Evolutionary conservation across 257 asterid species (phyloP).

Genomic region (Nicotiana tomentosiformis): DNA sequence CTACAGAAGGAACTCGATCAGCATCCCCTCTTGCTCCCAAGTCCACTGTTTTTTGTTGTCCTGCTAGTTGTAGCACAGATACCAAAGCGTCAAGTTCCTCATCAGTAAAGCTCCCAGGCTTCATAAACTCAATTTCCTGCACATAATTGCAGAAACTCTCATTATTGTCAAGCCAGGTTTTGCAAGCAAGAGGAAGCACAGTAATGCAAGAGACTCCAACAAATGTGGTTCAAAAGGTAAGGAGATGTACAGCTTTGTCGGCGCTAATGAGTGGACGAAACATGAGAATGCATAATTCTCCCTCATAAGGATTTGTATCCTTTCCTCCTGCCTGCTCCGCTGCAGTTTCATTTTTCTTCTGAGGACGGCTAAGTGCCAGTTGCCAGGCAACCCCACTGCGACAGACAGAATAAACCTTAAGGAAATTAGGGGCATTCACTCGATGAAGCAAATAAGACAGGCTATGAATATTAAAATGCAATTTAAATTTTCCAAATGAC

Average conservation of each 20-base stretch:
- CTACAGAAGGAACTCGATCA: constrained; percentile 30
- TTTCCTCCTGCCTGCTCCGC: constrained; percentile 32
- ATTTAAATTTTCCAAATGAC: neutral
- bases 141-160: constrained; percentile 10
- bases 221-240: constrained; percentile 8
- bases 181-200: neutral
- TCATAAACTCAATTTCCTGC: constrained; percentile 93
- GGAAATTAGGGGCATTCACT: neutral
- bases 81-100: constrained; percentile 89
- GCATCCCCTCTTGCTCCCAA: constrained; percentile 37
- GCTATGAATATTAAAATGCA: neutral
- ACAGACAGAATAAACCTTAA: neutral
- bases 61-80: constrained; percentile 56
- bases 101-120: constrained; percentile 62
- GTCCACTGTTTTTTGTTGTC: constrained; percentile 44
- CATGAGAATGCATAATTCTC: constrained; percentile 66
- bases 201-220: constrained; percentile 1
- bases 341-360: constrained; percentile 27
- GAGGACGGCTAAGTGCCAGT: constrained; percentile 65
- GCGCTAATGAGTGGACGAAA: constrained; percentile 81
- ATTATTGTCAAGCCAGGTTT: neutral
- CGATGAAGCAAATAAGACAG: neutral
- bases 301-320: constrained; percentile 35
- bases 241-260: constrained; percentile 70
- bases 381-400: constrained; percentile 96